Percentiles rank a stretch among this genome's conserved stretches.
These are phyloP conservation scores for Colletotrichum lindemuthianum DNA, from an alignment of 2,329 filamentous ascomycete species.

Conservation along the genomic window DNA sequence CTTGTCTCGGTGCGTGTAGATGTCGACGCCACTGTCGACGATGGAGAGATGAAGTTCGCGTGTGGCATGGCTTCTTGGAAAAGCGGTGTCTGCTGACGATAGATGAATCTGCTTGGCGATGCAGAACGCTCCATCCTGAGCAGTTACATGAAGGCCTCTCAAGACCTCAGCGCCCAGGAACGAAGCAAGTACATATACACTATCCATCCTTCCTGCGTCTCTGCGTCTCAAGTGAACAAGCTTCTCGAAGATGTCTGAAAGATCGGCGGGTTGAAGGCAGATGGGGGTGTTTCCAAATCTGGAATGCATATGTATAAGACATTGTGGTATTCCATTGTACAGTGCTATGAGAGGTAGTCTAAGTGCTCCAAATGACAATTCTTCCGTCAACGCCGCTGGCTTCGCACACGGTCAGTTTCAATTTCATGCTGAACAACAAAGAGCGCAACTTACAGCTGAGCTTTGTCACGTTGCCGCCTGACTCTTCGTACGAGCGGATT, in stretches of 20 bases:
- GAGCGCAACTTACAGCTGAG: conserved; percentile 80
- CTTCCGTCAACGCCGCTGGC: conserved; percentile 86
- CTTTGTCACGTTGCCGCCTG: conserved; percentile 73
- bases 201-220: neutral
- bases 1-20: neutral
- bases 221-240: neutral
- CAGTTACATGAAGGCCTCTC: neutral
- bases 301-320: conserved; percentile 9
- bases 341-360: conserved; percentile 44
- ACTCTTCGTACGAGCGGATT: conserved; percentile 78
- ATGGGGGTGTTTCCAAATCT: neutral
- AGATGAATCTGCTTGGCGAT: conserved; percentile 30
- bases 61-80: neutral
- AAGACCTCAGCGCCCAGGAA: too few relatives aligned
- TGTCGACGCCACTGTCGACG: neutral
- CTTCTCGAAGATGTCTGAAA: neutral
- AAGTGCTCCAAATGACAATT: conserved; percentile 80
- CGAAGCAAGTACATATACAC: too few relatives aligned
- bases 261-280: neutral
- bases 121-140: neutral
- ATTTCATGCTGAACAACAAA: neutral
- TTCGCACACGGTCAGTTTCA: conserved; percentile 50
- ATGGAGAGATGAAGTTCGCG: too few relatives aligned
- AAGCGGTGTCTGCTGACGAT: neutral
- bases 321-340: conserved; percentile 26